Evolutionary conservation across 2,329 filamentous ascomycete genomes (phyloP).

Genomic region (Microdochium paspali): DNA sequence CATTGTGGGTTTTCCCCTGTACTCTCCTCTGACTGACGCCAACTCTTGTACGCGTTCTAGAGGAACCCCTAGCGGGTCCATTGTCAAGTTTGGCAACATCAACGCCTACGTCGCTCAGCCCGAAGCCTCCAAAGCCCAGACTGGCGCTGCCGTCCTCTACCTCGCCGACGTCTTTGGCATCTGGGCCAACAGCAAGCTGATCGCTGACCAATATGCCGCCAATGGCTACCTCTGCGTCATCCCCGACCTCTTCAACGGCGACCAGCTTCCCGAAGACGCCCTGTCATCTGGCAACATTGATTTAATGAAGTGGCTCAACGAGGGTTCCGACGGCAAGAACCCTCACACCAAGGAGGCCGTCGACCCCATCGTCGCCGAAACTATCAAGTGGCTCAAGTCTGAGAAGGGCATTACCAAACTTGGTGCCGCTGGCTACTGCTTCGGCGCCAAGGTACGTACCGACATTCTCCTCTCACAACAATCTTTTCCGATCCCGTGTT

Average conservation of each 20-base stretch:
- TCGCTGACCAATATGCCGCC: conserved; percentile 67
- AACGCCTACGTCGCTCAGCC: conserved; percentile 42
- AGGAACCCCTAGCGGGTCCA: conserved; percentile 35
- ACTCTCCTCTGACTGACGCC: no score
- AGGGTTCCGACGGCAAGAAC: conserved; percentile 37
- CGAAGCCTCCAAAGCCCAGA: conserved; percentile 22
- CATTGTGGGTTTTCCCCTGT: no score
- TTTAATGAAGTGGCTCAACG: conserved; percentile 29
- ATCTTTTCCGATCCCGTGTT: no score
- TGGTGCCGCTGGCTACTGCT: conserved; percentile 64
- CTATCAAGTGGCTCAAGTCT: conserved; percentile 48
- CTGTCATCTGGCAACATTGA: conserved; percentile 25
- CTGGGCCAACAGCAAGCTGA: conserved; percentile 51
- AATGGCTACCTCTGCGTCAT: conserved; percentile 63
- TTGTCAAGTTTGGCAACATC: conserved; percentile 34
- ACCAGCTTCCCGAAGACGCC: conserved; percentile 46
- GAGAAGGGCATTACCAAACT: conserved; percentile 48
- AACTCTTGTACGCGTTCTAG: conserved; percentile 17
- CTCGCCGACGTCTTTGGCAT: conserved; percentile 41
- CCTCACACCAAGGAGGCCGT: conserved; percentile 34
- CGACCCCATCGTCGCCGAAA: conserved; percentile 36
- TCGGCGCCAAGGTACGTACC: conserved; percentile 55
- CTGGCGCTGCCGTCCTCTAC: conserved; percentile 33
- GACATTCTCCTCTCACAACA: no score
- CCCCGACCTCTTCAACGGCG: conserved; percentile 62